A percentile compares a stretch with the other conserved stretches of the same genome.
phyloP scores from a whole-genome alignment of 129 eudicot species.

The Pulicaria dysenterica region DNA sequence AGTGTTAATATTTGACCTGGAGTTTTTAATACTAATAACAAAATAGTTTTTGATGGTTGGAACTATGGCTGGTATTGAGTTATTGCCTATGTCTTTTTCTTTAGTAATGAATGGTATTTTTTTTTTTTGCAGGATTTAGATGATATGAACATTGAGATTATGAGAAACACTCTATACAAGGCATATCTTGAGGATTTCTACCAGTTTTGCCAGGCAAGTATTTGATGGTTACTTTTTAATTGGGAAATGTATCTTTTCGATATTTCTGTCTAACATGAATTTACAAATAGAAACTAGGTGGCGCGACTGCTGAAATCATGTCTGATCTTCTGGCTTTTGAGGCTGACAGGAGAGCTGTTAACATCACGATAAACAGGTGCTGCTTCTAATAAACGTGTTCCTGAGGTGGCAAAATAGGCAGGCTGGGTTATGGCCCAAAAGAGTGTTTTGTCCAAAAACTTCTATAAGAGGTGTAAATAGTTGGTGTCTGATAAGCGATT shows the following conservation, averaged over 20 bases:
- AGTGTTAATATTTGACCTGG: not conserved
- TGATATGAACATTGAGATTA: constrained; percentile 98
- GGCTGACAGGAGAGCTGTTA: constrained; percentile 98
- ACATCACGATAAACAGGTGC: constrained; percentile 93
- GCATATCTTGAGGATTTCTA: constrained; percentile 98
- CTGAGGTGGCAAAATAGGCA: not conserved
- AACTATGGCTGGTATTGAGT: not conserved
- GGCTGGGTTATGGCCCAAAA: too few relatives aligned
- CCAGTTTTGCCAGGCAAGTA: constrained; percentile 78
- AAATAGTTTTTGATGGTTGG: constrained; percentile 15
- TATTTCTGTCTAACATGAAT: constrained; percentile 8
- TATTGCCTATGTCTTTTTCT: constrained; percentile 3
- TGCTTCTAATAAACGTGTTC: constrained; percentile 6
- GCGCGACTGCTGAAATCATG: constrained; percentile 98
- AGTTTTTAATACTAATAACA: constrained; percentile 2
- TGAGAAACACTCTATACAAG: constrained; percentile 97
- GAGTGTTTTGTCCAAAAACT: too few relatives aligned
- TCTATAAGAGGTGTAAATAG: too few relatives aligned
- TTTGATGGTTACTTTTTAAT: constrained; percentile 7
- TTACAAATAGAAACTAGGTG: constrained; percentile 76
- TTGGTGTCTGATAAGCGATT: too few relatives aligned
- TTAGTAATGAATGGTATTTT: not conserved
- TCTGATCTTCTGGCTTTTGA: constrained; percentile 96
- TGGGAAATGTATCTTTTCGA: not conserved
- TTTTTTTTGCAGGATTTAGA: constrained; percentile 75